Evolutionary conservation across 805 yeast species (phyloP), one percentile per base, ranked within the genome.

Genomic region (Danielozyma ontarioensis): DNA sequence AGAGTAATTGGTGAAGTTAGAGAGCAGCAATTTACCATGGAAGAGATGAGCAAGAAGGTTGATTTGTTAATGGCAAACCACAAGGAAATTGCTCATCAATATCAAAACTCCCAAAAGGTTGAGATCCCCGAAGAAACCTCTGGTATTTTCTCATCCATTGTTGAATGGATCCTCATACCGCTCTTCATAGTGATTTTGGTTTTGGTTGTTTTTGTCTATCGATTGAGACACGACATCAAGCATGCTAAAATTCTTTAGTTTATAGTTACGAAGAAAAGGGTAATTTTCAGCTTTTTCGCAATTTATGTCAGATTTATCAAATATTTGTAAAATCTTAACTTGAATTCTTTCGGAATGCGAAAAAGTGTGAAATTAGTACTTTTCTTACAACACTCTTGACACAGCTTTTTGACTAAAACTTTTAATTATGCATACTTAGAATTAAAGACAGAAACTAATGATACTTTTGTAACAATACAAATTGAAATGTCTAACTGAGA

Each of bases 151-250:
- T 46, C 43, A 17, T 37, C 40, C 3, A 46, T 58, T 17, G 51
- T 66, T 5, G 61, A 54, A 33, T 67, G 70, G 68, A 46, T 65
- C 2, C 51, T 66, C 35, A 42, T 73, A 15, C 70, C 74, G 2
- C 50, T 74, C 14, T 47, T 68, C 7, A 33, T 63, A 7, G 55
- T 69, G 4, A 42, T 72, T 17, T 41, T 66, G 3, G 55, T 64
- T 1, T 57, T 76, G 35, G 62, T 71, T 13, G 52, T 69, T 23
- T 61, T 74, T 39, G 67, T 76, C 15, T 70, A 68, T 51, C 67
- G 75, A 48, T 56, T 79, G 27, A 72, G 83, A 58, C 74, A 65
- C 41, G 84, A 79, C 41, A 76, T 79, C 36, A 78, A 76, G 45
- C 81, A 75, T 46, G 62, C 80, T 6, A 79, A 79, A 42, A 61